phyloP scores from a whole-genome alignment of 2,329 filamentous ascomycete genomes.

The Gremmenia infestans region DNA sequence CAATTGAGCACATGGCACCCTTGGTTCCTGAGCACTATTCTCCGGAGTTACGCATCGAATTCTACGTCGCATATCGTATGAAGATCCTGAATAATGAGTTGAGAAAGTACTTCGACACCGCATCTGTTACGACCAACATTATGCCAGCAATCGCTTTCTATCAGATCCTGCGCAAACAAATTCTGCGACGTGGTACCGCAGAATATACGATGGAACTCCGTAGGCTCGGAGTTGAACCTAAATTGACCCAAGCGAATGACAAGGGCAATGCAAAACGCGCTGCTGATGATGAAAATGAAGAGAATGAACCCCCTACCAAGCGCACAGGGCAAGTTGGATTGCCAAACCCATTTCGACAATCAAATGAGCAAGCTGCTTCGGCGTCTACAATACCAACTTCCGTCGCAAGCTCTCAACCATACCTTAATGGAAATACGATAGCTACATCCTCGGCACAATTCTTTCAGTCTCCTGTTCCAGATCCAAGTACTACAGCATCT shows the following conservation, averaged over 20 bases:
- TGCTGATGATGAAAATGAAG: conserved; percentile 15
- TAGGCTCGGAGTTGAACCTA: background rate
- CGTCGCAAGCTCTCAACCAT: background rate
- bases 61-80: conserved; percentile 26
- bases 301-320: conserved; percentile 24
- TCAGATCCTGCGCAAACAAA: conserved; percentile 4
- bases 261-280: conserved; percentile 15
- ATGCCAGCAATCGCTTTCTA: conserved; percentile 1
- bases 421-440: conserved; percentile 4
- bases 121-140: conserved; percentile 8
- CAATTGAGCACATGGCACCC: conserved; percentile 18
- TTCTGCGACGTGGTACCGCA: conserved; percentile 10
- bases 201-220: background rate
- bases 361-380: background rate
- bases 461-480: background rate
- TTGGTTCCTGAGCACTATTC: conserved; percentile 21
- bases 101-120: conserved; percentile 16
- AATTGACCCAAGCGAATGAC: background rate
- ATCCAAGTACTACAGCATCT: background rate
- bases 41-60: conserved; percentile 19
- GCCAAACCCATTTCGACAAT: background rate
- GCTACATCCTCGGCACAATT: background rate
- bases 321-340: conserved; percentile 11
- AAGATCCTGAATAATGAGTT: conserved; percentile 27
- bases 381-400: background rate